Percentiles rank a stretch among this genome's conserved stretches.
Evolutionary conservation across 2,329 filamentous ascomycete species (phyloP).

Genomic region (Fusarium sp.): DNA sequence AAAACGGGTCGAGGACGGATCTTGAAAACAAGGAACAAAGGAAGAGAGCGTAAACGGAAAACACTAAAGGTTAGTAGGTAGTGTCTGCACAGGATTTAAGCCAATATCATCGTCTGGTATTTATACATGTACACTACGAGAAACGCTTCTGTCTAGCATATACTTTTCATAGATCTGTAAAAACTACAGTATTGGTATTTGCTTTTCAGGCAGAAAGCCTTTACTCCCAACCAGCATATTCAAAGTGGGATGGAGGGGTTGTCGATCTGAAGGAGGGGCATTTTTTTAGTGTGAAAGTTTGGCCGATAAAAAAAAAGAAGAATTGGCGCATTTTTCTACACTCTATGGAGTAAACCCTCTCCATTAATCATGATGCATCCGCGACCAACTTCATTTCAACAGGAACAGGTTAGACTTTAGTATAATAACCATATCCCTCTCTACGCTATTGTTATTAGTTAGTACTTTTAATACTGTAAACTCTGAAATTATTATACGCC

Average conservation of each 20-base stretch:
- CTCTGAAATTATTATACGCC: neutral
- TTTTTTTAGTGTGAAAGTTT: constrained; percentile 4
- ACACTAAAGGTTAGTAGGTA: neutral
- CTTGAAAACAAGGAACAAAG: constrained; percentile 12
- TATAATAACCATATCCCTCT: neutral
- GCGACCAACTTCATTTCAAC: neutral
- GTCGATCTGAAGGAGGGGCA: constrained; percentile 24
- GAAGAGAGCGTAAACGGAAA: neutral
- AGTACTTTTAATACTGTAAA: neutral
- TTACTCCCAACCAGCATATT: neutral
- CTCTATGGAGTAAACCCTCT: neutral
- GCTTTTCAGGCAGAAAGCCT: constrained; percentile 36
- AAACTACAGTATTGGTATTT: neutral
- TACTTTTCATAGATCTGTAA: neutral
- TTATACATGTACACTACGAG: neutral
- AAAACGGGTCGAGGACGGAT: constrained; percentile 38
- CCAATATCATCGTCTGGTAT: neutral
- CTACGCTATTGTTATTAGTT: neutral
- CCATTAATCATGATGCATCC: neutral
- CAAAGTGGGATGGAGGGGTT: constrained; percentile 24
- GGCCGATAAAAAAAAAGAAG: neutral
- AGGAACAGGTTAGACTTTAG: neutral
- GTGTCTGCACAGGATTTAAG: neutral
- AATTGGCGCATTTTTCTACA: neutral
- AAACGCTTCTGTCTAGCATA: neutral